phyloP scores from a whole-genome alignment of 2,329 filamentous ascomycete species.

The Hirsutella thompsonii region DNA sequence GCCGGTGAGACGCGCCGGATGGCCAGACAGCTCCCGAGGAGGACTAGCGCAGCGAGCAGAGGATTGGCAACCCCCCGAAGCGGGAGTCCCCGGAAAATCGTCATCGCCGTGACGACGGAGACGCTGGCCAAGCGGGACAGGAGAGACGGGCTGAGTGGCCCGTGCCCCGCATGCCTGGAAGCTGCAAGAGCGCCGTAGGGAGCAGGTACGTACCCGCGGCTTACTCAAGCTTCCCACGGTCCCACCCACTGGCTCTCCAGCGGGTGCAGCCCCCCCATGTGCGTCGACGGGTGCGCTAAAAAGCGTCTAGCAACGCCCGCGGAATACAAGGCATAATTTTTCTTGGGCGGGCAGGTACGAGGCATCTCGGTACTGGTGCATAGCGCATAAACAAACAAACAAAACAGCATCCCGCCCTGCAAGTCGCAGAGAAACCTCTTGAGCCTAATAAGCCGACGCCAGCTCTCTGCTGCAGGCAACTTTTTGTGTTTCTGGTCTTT shows the following conservation, averaged over 20 bases:
- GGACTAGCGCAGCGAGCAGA: constrained; percentile 4
- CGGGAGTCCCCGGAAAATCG: constrained; percentile 10
- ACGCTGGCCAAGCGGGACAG: constrained; percentile 7
- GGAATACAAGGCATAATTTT: constrained; percentile 1
- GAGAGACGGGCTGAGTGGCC: constrained; percentile 5
- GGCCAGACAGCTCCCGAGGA: background rate
- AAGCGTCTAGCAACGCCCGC: constrained; percentile 6
- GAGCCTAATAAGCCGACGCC: constrained; percentile 2
- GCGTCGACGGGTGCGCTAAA: constrained; percentile 1
- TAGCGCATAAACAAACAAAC: constrained; percentile 21
- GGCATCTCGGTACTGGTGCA: background rate
- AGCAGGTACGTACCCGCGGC: background rate
- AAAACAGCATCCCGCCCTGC: constrained; percentile 10
- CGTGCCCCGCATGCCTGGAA: constrained; percentile 11
- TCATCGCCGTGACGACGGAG: constrained; percentile 21
- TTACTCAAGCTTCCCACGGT: background rate
- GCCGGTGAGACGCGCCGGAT: constrained; percentile 8
- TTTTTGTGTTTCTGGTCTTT: background rate
- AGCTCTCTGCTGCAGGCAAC: constrained; percentile 1
- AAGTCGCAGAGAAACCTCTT: background rate
- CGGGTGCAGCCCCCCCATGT: background rate
- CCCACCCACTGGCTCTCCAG: background rate
- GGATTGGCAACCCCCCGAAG: background rate
- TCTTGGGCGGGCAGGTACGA: constrained; percentile 2
- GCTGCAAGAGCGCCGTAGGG: constrained; percentile 1